Evolutionary conservation across 345 rosid genomes (phyloP).

Genomic region (Aethionema arabicum): DNA sequence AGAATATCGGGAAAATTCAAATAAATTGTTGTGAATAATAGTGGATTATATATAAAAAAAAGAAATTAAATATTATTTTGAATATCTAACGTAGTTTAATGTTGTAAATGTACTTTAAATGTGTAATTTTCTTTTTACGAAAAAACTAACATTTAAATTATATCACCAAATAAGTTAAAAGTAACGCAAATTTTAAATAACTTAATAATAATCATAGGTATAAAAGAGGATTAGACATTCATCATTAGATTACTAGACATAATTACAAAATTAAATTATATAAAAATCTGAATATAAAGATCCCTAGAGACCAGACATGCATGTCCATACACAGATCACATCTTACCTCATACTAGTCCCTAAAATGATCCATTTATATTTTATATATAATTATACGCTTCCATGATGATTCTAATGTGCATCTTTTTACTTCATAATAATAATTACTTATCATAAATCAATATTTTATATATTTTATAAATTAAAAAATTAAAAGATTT

Average conservation of each 20-base stretch:
- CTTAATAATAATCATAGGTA: conserved; percentile 2
- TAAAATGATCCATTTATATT: conserved; percentile 36
- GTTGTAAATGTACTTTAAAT: no score
- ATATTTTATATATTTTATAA: conserved; percentile 3
- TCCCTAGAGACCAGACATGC: conserved; percentile 42
- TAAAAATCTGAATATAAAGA: conserved; percentile 30
- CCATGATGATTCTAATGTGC: conserved; percentile 25
- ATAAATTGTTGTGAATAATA: no score
- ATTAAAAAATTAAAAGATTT: conserved; percentile 9
- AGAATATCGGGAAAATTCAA: no score
- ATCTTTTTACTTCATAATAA: neutral
- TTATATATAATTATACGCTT: conserved; percentile 18
- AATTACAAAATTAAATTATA: conserved; percentile 22
- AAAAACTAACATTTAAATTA: no score
- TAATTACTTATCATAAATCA: conserved; percentile 10
- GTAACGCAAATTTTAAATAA: no score
- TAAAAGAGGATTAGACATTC: conserved; percentile 29
- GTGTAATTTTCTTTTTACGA: no score
- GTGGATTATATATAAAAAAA: no score
- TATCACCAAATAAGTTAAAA: no score
- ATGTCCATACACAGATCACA: conserved; percentile 41
- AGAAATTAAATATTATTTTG: no score
- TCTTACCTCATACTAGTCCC: conserved; percentile 30
- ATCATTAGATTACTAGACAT: conserved; percentile 35
- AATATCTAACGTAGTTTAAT: no score